Evolutionary conservation across 805 yeast genomes (phyloP).

Genomic region (Candida railenensis): DNA sequence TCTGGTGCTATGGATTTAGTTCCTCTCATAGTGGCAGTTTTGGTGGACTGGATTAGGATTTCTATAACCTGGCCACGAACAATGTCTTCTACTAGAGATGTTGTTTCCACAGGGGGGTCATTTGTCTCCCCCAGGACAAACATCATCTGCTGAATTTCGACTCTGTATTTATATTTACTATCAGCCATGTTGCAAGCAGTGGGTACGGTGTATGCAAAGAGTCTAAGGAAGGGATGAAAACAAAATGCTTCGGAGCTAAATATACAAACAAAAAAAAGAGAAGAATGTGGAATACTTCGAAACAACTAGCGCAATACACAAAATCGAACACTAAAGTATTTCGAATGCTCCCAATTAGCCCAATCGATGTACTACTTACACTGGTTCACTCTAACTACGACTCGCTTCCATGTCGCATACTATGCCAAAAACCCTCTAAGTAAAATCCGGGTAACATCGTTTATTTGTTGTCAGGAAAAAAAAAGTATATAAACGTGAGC

Average conservation of each 20-base stretch:
- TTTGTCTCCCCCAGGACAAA: conserved; percentile 94
- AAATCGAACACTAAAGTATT: no score
- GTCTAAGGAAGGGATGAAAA: no score
- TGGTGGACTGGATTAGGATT: conserved; percentile 70
- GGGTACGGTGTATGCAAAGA: no score
- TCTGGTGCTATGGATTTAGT: conserved; percentile 85
- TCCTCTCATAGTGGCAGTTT: conserved; percentile 76
- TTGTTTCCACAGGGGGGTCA: conserved; percentile 90
- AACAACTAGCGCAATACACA: no score
- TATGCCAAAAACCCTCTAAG: background rate
- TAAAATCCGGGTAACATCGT: background rate
- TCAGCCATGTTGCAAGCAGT: conserved; percentile 13
- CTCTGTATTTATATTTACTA: conserved; percentile 69
- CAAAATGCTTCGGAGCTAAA: background rate
- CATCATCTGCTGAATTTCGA: conserved; percentile 98
- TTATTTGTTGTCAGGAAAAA: background rate
- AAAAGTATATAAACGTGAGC: background rate
- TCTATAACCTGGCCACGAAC: conserved; percentile 94
- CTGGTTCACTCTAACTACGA: no score
- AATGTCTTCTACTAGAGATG: conserved; percentile 91
- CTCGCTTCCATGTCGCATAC: no score
- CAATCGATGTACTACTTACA: no score
- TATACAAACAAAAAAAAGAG: background rate
- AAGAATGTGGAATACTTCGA: background rate
- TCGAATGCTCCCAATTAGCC: background rate